Conservation (phyloP, 164 flowering plant species). For the Houttuynia cordata region DNA sequence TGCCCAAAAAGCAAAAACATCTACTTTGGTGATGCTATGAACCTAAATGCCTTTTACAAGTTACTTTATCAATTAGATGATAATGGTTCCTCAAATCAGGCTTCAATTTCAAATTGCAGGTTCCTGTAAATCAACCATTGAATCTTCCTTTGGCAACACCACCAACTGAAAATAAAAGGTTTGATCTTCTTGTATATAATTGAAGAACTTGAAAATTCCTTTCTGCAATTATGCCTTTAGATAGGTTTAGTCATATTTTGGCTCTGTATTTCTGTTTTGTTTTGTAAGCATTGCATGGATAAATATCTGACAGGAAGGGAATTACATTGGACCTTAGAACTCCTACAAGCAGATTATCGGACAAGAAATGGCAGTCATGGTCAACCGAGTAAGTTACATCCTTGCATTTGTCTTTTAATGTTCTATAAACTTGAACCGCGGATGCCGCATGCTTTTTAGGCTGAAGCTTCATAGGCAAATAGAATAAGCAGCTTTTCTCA, state of each 20-base stretch:
- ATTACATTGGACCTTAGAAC: conserved; percentile 14
- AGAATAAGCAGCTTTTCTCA: too few species aligned
- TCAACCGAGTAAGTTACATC: conserved; percentile 24
- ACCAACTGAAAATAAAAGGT: conserved; percentile 40
- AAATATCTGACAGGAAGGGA: conserved; percentile 24
- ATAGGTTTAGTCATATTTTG: too few species aligned
- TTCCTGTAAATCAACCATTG: conserved; percentile 22
- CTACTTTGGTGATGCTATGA: conserved; percentile 20
- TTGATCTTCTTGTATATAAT: not conserved
- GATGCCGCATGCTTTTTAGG: too few species aligned
- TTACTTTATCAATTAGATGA: conserved; percentile 1
- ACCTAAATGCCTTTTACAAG: conserved; percentile 1
- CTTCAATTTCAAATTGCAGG: conserved; percentile 28
- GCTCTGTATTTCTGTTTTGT: too few species aligned
- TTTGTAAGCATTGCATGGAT: not conserved
- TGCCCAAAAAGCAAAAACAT: conserved; percentile 10
- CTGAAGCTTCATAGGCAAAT: too few species aligned
- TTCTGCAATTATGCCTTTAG: too few species aligned
- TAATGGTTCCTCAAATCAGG: not conserved
- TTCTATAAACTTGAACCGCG: too few species aligned
- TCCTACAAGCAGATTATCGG: conserved; percentile 18
- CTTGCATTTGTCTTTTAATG: not conserved
- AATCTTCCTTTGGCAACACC: conserved; percentile 23
- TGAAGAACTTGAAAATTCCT: too few species aligned
- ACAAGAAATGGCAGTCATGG: conserved; percentile 20